These are phyloP conservation scores for Tremella yokohamensis DNA, from an alignment of 768 basidiomycete species.

Conservation along the genomic window DNA sequence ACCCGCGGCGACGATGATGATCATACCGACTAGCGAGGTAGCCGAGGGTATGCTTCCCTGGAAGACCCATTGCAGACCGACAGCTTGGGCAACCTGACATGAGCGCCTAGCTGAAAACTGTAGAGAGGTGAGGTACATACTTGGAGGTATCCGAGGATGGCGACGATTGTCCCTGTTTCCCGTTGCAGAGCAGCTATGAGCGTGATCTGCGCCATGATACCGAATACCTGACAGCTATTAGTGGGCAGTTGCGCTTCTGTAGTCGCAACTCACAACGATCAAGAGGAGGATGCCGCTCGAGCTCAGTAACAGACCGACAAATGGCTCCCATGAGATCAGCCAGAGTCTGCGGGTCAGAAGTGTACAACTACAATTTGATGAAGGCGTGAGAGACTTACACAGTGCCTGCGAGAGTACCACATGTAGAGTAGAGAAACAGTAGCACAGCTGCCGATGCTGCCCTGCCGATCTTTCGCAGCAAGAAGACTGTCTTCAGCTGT, in stretches of 20 bases:
- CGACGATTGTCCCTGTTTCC: slow-evolving; percentile 2
- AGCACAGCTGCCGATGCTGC: not conserved
- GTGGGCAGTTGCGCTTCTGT: too few relatives aligned
- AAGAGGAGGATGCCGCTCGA: too few relatives aligned
- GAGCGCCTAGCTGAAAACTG: not conserved
- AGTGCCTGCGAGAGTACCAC: not conserved
- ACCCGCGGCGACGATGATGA: slow-evolving; percentile 9
- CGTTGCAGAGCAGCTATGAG: not conserved
- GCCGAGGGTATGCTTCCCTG: not conserved
- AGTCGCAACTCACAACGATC: too few relatives aligned
- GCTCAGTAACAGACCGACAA: too few relatives aligned
- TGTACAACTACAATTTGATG: too few relatives aligned
- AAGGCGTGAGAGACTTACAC: too few relatives aligned
- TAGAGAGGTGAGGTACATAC: not conserved
- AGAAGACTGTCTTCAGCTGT: slow-evolving; percentile 5
- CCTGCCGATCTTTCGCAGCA: not conserved
- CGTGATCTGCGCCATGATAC: not conserved
- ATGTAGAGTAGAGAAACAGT: not conserved
- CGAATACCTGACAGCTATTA: not conserved
- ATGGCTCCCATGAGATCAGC: too few relatives aligned
- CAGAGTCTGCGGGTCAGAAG: too few relatives aligned
- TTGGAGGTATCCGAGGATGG: slow-evolving; percentile 11
- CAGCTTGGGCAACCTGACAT: not conserved
- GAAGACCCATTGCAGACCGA: not conserved
- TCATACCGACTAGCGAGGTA: not conserved